Evolutionary conservation across 306 rosid species (phyloP), one percentile per base, ranked within the genome.

Genomic region (Biancaea sappan): DNA sequence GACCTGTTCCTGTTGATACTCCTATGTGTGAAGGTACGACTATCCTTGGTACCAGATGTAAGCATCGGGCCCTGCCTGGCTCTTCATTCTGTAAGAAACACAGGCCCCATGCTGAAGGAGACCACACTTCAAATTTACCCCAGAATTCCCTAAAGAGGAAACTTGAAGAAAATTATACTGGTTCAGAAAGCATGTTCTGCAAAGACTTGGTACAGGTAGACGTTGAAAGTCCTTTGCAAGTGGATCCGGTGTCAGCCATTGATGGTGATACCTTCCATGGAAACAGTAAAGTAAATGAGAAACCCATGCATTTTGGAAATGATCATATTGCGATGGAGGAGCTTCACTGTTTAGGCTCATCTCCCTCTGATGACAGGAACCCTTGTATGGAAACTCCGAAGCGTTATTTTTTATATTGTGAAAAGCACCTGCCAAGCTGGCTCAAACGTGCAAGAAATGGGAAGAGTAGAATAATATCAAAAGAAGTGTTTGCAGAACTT

Each of bases 391-490:
- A 92, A 85, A 84, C 79, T 75, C 96, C 96, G 58, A 92, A 87
- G 75, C 86, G 96, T 14, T 87, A 90, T 88, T 86, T 76, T 40
- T 81, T 92, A 75, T 95, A 95, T 77, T 95, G 99, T 63, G 98
- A 95, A 52, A 85, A 71, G 71, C 99, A 95, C 84, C 91, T 92
- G 59, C 99, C 99, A 40, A 95, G 97, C 76, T 95, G 99, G 97
- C 97, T 91, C 70, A 95, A 95, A 81, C 95, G 99, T 73, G 99
- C 99, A 19, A 89, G 99, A 86, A 94, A 95, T 76, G 99, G 98
- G 64, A 95, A 90, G 88, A 86, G 96, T 86, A 92, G 97, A 83
- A 92, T 95, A 70, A 77, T 95, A 76, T 92, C 99, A 48, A 92
- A 90, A 84, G 99, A 95, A 79, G 94, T 92, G 70, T 95, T 88